A percentile compares a stretch with the other conserved stretches of the same genome.
Conservation (phyloP, 257 asterid genomes). For the Asclepias syriaca region DNA sequence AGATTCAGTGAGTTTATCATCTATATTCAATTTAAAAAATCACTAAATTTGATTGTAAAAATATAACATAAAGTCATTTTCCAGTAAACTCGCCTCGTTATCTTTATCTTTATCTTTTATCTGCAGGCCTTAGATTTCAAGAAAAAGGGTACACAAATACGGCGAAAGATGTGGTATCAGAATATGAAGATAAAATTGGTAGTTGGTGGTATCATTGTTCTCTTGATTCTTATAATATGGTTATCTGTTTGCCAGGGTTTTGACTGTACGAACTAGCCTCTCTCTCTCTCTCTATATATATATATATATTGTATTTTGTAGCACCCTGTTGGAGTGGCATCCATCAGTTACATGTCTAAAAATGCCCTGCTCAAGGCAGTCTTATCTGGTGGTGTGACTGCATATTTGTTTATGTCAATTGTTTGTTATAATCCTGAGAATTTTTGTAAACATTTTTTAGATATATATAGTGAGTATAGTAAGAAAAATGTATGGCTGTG, state of each 20-base stretch:
- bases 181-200: slow-evolving; percentile 81
- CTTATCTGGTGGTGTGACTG: neutral
- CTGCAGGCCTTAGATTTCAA: slow-evolving; percentile 63
- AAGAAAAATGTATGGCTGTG: neutral
- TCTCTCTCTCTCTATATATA: too few relatives aligned
- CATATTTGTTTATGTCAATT: slow-evolving; percentile 4
- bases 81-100: neutral
- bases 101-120: slow-evolving; percentile 2
- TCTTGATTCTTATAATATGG: slow-evolving; percentile 64
- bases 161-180: slow-evolving; percentile 87
- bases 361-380: neutral
- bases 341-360: neutral
- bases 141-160: slow-evolving; percentile 48
- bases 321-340: neutral
- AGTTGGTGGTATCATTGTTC: slow-evolving; percentile 61
- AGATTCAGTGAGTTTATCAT: slow-evolving; percentile 42
- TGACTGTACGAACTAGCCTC: slow-evolving; percentile 51
- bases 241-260: slow-evolving; percentile 72
- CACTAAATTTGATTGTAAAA: neutral
- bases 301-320: neutral
- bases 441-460: slow-evolving; percentile 16
- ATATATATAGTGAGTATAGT: neutral
- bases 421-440: slow-evolving; percentile 10
- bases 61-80: neutral
- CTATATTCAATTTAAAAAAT: neutral